Evolutionary conservation across 2,329 filamentous ascomycete species (phyloP), one percentile per base, ranked within the genome.

Genomic region (Arthroderma uncinatum): DNA sequence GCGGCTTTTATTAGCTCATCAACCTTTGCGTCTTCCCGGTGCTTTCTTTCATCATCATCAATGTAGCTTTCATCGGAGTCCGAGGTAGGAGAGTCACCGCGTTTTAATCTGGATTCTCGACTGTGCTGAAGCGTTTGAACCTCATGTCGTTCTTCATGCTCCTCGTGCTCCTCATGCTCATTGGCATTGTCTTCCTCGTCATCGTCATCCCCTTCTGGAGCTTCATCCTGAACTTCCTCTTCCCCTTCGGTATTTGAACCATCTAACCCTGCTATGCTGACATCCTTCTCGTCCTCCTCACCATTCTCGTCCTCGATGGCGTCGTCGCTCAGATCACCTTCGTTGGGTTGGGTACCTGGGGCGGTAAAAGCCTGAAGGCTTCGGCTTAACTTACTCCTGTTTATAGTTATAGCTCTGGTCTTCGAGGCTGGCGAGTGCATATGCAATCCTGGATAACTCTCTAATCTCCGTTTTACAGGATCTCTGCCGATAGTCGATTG

Each of bases 401-500:
- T 36, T 30, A 30, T n/a, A 14, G 16, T 66, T 8, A 33, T 14
- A 42, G 36, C 25, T 30, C 39, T 44, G 33, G 53, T 36, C 37
- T 8, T 25, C 5, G 47, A 50, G 1, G 47, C 25, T 16, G 47
- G 47, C 16, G 47, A 50, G 25, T 33, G 47, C 9, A 50, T 10
- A 6, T 42, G 53, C 7, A 42, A 42, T 4, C 53, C 53, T 30
- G 53, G 53, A n/a, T 55, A 55, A 12, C 28, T 36, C 7, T 44
- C 53, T 64, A 21, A 70, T 70, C 10, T 65, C 56, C 68, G 65
- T 60, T 70, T 67, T 25, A 70, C 65, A 2, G 75, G 66, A 53
- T 79, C 75, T 53, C 76, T 79, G 1, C 85, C 85, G 62, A 89
- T 78, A 33, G 82, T 78, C 19, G 83, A 84, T 0, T 81, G 85